Evolutionary conservation across 352 stramenopile species (phyloP).

Genomic region (Phytophthora citricola): DNA sequence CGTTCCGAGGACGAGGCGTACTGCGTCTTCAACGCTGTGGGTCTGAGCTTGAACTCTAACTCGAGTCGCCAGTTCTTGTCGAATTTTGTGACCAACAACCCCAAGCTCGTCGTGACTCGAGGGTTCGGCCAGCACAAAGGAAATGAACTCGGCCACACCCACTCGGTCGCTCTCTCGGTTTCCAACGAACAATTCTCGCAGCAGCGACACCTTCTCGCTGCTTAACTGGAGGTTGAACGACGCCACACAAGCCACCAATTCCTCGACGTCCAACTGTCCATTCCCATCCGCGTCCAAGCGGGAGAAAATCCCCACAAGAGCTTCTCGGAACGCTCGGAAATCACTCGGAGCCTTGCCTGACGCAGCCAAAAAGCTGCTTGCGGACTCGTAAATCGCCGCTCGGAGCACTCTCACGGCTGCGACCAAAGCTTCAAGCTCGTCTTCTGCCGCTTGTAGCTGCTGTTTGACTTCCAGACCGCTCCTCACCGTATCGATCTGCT

Average conservation of each 20-base stretch:
- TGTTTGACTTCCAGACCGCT: neutral
- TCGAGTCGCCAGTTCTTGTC: slow-evolving; percentile 50
- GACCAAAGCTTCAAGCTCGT: slow-evolving; percentile 44
- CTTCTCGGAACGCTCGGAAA: slow-evolving; percentile 64
- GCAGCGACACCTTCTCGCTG: slow-evolving; percentile 45
- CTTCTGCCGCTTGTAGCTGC: neutral
- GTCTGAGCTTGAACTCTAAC: slow-evolving; percentile 45
- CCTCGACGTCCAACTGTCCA: slow-evolving; percentile 58
- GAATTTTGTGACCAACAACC: slow-evolving; percentile 54
- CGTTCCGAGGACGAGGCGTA: slow-evolving; percentile 62
- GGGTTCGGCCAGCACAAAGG: slow-evolving; percentile 62
- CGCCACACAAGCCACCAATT: slow-evolving; percentile 58
- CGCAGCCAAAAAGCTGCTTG: slow-evolving; percentile 34
- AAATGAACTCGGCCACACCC: slow-evolving; percentile 76
- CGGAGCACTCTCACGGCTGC: slow-evolving; percentile 44
- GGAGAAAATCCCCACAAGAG: slow-evolving; percentile 57
- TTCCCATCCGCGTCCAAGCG: slow-evolving; percentile 64
- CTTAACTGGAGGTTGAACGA: slow-evolving; percentile 57
- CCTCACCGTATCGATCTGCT: neutral
- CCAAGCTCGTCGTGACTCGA: slow-evolving; percentile 49
- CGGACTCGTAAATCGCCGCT: slow-evolving; percentile 49
- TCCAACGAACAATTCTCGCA: slow-evolving; percentile 63
- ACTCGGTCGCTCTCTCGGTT: slow-evolving; percentile 44
- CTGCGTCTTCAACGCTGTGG: slow-evolving; percentile 55
- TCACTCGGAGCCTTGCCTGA: slow-evolving; percentile 33